These are phyloP conservation scores for Cutaneotrichosporon sp. DNA, from an alignment of 1,284 basidiomycete genomes.

Conservation along the genomic window DNA sequence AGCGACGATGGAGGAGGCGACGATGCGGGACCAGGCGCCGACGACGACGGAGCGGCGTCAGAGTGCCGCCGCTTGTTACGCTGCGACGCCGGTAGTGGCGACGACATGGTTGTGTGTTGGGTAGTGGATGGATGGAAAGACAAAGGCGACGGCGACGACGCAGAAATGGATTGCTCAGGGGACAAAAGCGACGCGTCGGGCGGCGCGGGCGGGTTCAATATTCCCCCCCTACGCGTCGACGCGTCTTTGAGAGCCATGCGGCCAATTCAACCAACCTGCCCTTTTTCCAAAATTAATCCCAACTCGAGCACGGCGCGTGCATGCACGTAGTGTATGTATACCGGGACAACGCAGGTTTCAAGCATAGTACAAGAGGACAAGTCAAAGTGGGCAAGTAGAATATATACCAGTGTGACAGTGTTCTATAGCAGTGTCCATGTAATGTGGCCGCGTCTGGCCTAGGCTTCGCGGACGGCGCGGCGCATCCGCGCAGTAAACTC, in stretches of 20 bases:
- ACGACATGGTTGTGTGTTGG: conserved; percentile 30
- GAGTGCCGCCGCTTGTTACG: conserved; percentile 15
- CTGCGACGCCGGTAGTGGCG: conserved; percentile 6
- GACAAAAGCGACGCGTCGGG: too few relatives aligned
- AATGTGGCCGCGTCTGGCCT: neutral
- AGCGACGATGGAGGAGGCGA: conserved; percentile 44
- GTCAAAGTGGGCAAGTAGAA: neutral
- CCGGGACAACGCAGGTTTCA: too few relatives aligned
- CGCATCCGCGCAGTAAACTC: conserved; percentile 10
- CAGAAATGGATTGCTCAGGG: conserved; percentile 5
- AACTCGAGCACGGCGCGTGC: too few relatives aligned
- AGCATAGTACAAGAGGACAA: neutral
- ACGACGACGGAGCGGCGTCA: neutral
- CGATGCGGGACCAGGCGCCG: conserved; percentile 20
- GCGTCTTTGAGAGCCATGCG: too few relatives aligned
- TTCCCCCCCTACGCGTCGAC: too few relatives aligned
- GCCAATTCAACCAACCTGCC: too few relatives aligned
- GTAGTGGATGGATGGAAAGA: neutral
- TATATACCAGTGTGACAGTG: neutral
- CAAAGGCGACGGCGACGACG: too few relatives aligned
- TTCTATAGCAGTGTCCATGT: neutral
- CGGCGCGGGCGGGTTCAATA: too few relatives aligned
- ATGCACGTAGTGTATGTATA: too few relatives aligned
- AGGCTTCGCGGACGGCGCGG: conserved; percentile 7
- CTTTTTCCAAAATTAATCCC: too few relatives aligned